These are phyloP conservation scores for Hanseniaspora jakobsenii DNA, from an alignment of 805 yeast species.

Conservation along the genomic window DNA sequence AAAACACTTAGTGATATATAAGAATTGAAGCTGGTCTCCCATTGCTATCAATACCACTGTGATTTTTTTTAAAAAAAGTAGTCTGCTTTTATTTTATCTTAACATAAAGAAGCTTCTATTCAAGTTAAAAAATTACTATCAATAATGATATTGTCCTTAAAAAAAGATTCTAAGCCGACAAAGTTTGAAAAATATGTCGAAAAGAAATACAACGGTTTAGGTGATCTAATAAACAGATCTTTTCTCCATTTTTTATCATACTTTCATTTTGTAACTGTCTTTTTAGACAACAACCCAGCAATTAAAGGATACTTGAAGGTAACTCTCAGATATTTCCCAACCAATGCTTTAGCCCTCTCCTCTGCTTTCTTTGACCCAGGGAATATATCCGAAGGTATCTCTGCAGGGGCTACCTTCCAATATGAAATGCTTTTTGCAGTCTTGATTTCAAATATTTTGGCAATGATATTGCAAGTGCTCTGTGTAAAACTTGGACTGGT, in stretches of 20 bases:
- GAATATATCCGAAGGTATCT: conserved; percentile 69
- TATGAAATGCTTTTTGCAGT: conserved; percentile 57
- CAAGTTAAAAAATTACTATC: no score
- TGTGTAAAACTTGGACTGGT: conserved; percentile 69
- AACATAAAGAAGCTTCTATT: no score
- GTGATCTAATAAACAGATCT: not conserved
- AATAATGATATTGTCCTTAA: not conserved
- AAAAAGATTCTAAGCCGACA: not conserved
- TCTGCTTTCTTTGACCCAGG: conserved; percentile 83
- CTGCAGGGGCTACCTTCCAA: conserved; percentile 64
- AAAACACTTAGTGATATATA: no score
- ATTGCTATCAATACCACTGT: no score
- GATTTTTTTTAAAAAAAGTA: no score
- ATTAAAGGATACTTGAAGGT: not conserved
- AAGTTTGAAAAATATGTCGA: not conserved
- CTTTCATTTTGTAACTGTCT: not conserved
- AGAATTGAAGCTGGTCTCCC: no score
- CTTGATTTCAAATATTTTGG: conserved; percentile 57
- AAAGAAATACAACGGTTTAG: not conserved
- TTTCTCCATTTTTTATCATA: not conserved
- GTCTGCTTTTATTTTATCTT: no score
- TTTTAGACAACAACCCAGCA: not conserved
- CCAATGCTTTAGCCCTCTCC: conserved; percentile 29
- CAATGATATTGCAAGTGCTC: conserved; percentile 56
- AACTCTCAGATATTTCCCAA: not conserved